Evolutionary conservation across 306 rosid genomes (phyloP), one percentile per base, ranked within the genome.

Genomic region (Quercus aquifolioides): DNA sequence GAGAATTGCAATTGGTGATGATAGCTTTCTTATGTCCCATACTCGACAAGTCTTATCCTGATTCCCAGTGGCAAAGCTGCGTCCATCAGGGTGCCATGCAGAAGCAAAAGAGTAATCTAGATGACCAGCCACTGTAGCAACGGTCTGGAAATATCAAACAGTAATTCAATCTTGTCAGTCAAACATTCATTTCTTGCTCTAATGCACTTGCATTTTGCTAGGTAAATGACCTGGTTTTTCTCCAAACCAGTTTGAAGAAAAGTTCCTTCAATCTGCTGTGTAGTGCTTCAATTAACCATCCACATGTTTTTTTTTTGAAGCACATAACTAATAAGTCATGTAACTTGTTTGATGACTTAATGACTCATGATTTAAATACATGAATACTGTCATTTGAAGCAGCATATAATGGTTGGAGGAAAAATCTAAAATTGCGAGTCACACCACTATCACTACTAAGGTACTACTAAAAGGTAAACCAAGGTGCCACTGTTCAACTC

Each of bases 11-110:
- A 83, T 3, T 0, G 98, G 87, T n/a, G 89, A 81, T 3, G 88
- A 73, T 0, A 91, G 84, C 41, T 81, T 83, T 74, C 98, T 78
- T 21, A 81, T 82, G 52, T 91, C 98, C 98, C 98, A 93, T 6
- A 93, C 93, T 38, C 94, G 88, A 82, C 93, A 93, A 43, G 98
- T 93, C 89, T 93, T 93, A 38, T 93, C 98, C 77, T 93, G 97
- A 59, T 93, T 93, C 64, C 98, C 97, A 1, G 93, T 93, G 5
- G 94, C 94, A 19, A 93, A 91, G 72, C 78, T 82, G 10, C 68
- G 79, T 23, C 98, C 98, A 58, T 88, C 87, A 1, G 97, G 98
- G 83, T 93, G 98, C 98, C 98, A 93, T 35, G 98, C 97, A 33
- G 97, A 90, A 17, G 98, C 98, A 18, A 93, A 93, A 17, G 97